Base-by-base conservation (phyloP, 2,329 filamentous ascomycete genomes). In the Claviceps arundinis region DNA sequence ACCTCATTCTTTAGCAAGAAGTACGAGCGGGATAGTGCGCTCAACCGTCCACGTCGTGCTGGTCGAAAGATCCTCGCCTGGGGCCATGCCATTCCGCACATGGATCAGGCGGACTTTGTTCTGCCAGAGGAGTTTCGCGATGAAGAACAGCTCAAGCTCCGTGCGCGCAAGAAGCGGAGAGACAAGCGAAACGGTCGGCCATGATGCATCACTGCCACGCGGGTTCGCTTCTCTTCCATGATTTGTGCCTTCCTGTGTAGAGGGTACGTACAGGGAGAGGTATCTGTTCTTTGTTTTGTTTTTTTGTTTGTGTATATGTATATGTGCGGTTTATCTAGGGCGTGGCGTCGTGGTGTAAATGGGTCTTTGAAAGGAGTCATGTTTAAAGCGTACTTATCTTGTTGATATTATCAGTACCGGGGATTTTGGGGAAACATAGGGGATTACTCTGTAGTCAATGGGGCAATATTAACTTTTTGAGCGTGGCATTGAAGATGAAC, bases 1-100 rank as follows among this genome's bases (percentile, higher is more conserved):
- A 85, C 74, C n/a, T 95, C 88, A 0, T 96, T 96, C 70, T 97
- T 89, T 64, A 67, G 76, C 17, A 89, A 93, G 68, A 81, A 78
- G 24, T 83, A 94, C 62, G 77, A 91, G 55, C 84, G 91, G 26
- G 87, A 89, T 22, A 80, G 82, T 6, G 89, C 90, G 9, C 68
- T 95, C n/a, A 84, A 81, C 55, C 82, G 81, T 58, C 75, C 80
- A 48, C 77, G 89, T 37, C 81, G 87, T 50, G 80, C 82, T 48
- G 80, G 81, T 44, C 77, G 88, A 48, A 86, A 78, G 50, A 75
- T 83, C 16, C 73, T 85, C 47, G 91, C 90, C 3, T 97, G 93
- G 77, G 91, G 91, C 0, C 79, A 84, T 26, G 78, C 85, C 0
- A 68, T 97, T 19, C 90, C 90, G 1, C 87, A 95, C 14, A 71